Conservation (phyloP, 106 monocot genomes). For the Allium fistulosum region DNA sequence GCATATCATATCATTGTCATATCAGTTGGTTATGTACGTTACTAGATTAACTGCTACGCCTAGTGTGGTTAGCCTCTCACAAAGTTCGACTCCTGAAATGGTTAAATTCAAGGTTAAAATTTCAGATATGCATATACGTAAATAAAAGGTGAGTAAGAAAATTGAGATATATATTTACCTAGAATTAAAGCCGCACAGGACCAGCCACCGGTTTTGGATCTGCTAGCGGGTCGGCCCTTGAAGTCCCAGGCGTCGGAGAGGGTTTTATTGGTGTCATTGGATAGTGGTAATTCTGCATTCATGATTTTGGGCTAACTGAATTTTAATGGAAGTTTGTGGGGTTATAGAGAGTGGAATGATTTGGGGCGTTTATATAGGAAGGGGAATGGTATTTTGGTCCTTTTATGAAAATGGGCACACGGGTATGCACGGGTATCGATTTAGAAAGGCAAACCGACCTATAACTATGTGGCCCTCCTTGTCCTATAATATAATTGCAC, state of each 20-base stretch:
- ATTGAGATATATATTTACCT: constrained; percentile 15
- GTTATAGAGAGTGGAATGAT: too few species aligned
- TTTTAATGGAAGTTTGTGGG: too few species aligned
- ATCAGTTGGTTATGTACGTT: constrained; percentile 59
- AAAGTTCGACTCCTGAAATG: constrained; percentile 45
- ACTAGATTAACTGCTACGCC: constrained; percentile 64
- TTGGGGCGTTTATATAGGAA: not conserved
- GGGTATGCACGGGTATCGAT: not conserved
- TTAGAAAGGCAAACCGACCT: not conserved
- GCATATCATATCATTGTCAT: too few species aligned
- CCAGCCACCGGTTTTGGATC: constrained; percentile 60
- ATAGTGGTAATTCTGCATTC: not conserved
- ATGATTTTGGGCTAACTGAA: not conserved
- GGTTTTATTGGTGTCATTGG: not conserved
- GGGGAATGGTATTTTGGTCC: not conserved
- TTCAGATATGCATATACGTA: not conserved
- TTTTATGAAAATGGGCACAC: not conserved
- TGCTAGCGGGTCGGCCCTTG: constrained; percentile 54
- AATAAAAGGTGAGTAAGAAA: not conserved
- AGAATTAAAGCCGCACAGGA: constrained; percentile 47
- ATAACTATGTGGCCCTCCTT: not conserved
- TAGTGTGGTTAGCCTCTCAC: constrained; percentile 58
- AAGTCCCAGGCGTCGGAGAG: constrained; percentile 58
- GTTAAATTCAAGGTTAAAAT: not conserved
- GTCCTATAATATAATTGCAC: not conserved